Evolutionary conservation across 2,329 filamentous ascomycete species (phyloP), one percentile per base, ranked within the genome.

Genomic region (Colletotrichum gloeosporioides): DNA sequence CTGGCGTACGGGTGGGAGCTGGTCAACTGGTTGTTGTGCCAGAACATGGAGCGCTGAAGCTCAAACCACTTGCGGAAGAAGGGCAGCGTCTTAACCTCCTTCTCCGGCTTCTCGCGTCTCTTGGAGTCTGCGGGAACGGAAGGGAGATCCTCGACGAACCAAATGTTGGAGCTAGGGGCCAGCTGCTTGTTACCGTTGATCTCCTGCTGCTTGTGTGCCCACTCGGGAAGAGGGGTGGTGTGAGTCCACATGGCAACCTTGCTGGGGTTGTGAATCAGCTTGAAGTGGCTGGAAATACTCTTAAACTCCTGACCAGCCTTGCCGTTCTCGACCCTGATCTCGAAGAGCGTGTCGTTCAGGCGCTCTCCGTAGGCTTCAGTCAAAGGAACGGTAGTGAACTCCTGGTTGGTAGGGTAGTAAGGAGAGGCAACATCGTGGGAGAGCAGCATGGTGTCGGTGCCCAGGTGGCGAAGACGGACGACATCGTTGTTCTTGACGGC

Each of bases 191-290:
- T 99, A 76, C 97, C 97, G 85, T 99, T 99, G 89, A 99, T 98
- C 85, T 99, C 97, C 82, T 98, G 96, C 86, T 99, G 97, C 85
- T 98, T 97, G 88, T 95, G 96, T 31, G 91, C 97, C 97, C 97
- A 99, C 6, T 99, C 97, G 6, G 97, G 97, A n/a, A 99, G 92
- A 66, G 97, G 95, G 76, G 93, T 97, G 44, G 94, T 94, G 85
- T 99, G 96, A 32, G 97, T 99, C 97, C 97, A 99, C 96, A 99
- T 98, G 79, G 97, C 96, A 67, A 99, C 97, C 85, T 98, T 98
- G 85, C 95, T 98, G 9, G 96, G 96, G 82, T 95, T 92, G 86
- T 99, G 97, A 80, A 99, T 92, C 76, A 99, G 91, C 88, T 98
- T 99, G 91, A 99, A 98, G 86, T 98, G 95, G 77, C 95, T 94